Evolutionary conservation across 73 alveolate species (phyloP), one percentile per base, ranked within the genome.

Genomic region (Stentor coeruleus): DNA sequence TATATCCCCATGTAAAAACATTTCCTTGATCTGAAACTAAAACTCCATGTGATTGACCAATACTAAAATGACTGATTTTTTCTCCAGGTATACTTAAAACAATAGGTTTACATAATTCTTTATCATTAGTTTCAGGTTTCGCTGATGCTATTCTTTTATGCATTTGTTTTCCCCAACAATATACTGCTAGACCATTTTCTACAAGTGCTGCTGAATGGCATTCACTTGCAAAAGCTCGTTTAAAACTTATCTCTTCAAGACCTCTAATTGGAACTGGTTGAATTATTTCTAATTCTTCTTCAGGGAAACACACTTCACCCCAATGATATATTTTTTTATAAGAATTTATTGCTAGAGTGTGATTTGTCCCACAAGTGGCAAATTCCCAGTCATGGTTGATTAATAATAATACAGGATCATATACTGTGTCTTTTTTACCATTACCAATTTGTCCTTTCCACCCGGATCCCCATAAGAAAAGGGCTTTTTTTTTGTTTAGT

Each of bases 401-500:
- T 26, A 31, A 33, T 11, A 66, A 66, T 20, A 26, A 37, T 66
- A 28, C 37, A 2, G 83, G 83, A 14, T 39, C 83, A 6, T 1
- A 2, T 20, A 37, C 26, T 37, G 26, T 20, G n/a, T 75, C 83
- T 75, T 89, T 89, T 39, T 82, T 85, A 6, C 95, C 97, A 81
- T 95, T 97, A 1, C 99, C 99, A 31, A 95, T 85, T 87, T 95
- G 93, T 3, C 99, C 99, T 82, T 90, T 92, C 39, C 86, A 87
- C 0, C 91, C 91, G 59, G 73, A 75, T 0, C 94, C 94, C 91
- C 91, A 88, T 3, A 89, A 38, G 58, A 72, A 88, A 20, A 88
- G 36, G 35, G 76, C 41, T 20, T 90, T 90, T 3, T 58, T 83
- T 33, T 76, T 41, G 3, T 77, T 81, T 11, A 73, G 66, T 0